Percentiles rank a stretch among this genome's conserved stretches.
Conservation (phyloP, 2,329 filamentous ascomycete genomes). For the Hymenoscyphus linearis region DNA sequence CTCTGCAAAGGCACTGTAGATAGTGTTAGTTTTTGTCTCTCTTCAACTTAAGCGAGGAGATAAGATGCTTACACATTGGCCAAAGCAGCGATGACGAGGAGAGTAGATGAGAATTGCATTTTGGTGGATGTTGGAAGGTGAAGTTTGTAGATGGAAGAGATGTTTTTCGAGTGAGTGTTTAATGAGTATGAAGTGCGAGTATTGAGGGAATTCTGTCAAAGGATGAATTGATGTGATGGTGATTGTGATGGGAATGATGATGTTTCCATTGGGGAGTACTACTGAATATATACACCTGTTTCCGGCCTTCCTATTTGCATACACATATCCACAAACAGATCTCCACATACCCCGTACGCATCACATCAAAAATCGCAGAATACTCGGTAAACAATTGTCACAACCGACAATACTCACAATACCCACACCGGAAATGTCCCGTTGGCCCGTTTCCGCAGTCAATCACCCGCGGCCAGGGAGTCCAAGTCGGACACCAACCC, state of each 20-base stretch:
- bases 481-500: no score
- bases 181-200: background rate
- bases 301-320: background rate
- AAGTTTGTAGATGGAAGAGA: background rate
- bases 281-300: background rate
- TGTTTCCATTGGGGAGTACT: background rate
- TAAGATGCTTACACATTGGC: slow-evolving; percentile 4
- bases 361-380: no score
- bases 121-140: background rate
- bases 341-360: background rate
- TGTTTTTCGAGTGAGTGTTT: background rate
- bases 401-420: no score
- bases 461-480: no score
- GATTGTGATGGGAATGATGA: background rate
- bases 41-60: background rate
- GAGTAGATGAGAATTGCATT: slow-evolving; percentile 13
- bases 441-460: no score
- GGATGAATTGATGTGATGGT: background rate
- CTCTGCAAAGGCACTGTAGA: slow-evolving; percentile 20
- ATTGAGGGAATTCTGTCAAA: background rate
- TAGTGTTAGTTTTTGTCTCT: background rate
- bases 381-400: no score
- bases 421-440: no score
- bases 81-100: slow-evolving; percentile 7
- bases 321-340: background rate